Base-by-base conservation (phyloP, 164 flowering plant genomes). In the Warburgia ugandensis region DNA sequence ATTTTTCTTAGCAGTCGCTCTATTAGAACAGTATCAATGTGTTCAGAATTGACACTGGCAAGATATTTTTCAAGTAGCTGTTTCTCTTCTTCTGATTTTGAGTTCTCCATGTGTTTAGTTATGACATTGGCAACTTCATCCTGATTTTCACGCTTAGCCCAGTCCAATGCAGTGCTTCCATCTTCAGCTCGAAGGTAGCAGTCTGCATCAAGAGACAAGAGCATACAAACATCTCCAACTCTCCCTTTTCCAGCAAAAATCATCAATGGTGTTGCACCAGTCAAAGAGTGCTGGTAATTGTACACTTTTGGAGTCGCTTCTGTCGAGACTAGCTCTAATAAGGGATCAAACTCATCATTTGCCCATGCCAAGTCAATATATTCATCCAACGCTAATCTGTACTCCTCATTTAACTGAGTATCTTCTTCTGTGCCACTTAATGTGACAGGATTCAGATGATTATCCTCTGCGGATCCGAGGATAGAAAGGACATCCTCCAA, bases 231-330 rank as follows among this genome's bases (percentile, higher is more conserved):
- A 74, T 84, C 85, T 54, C 55, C 74, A 13, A 74, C 75, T 60
- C 81, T 76, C 51, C 97, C 99, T 77, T 86, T 89, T 33, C 76
- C 81, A 51, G 99, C 76, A 69, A 83, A 72, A 39, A 94, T 91
- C 96, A 94, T 94, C 52, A 94, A 61, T 33, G 99, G 86, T 29
- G 97, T 71, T 17, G 74, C 71, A 50, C 97, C 90, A 59, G 77
- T 79, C 29, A 38, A 45, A 8, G 96, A 81, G 61, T 94, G 95
- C 69, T 78, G 90, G 64, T 84, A 84, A 66, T 94, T 79, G n/a
- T 67, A 61, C 25, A 81, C 26, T 60, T 72, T 66, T 5, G 71
- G 53, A 11, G 73, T 63, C 51, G 81, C 79, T 45, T 65, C 75
- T 25, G 78, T 66, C 42, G 86, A 77, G 41, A 89, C 56, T 28